Conservation (phyloP, 179 eudicot genomes). For the Gypsophila paniculata region DNA sequence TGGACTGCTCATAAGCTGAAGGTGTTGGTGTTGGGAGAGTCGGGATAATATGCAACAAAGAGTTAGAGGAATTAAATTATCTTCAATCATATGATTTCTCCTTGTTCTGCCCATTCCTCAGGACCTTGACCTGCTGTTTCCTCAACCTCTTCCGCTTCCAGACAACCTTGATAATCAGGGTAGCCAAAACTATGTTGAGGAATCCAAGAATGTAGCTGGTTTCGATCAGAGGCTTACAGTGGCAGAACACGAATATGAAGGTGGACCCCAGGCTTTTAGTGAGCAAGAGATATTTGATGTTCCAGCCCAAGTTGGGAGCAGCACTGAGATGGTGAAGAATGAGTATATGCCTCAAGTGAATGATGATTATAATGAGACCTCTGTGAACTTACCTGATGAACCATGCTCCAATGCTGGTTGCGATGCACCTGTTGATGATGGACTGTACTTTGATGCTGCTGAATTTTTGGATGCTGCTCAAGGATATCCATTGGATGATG, state of each 20-base stretch:
- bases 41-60: neutral
- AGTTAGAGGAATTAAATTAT: neutral
- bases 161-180: constrained; percentile 36
- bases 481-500: constrained; percentile 43
- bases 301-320: constrained; percentile 36
- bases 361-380: constrained; percentile 31
- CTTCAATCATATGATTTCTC: neutral
- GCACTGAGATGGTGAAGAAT: constrained; percentile 41
- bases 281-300: constrained; percentile 39
- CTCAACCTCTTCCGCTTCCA: constrained; percentile 33
- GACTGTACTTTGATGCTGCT: constrained; percentile 54
- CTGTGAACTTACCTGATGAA: constrained; percentile 45
- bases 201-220: constrained; percentile 27
- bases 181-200: constrained; percentile 32
- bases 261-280: constrained; percentile 33
- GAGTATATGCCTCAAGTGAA: constrained; percentile 55
- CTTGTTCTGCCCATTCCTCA: constrained; percentile 26
- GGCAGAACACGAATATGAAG: constrained; percentile 28
- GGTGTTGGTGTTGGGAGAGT: neutral
- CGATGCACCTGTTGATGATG: constrained; percentile 37
- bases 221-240: constrained; percentile 28
- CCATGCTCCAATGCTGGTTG: constrained; percentile 36
- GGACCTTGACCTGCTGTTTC: constrained; percentile 46
- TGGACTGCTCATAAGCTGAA: neutral
- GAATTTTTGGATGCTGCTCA: constrained; percentile 49